Evolutionary conservation across 75 land plant genomes (phyloP), one percentile per base, ranked within the genome.

Genomic region (Cupressus sempervirens): DNA sequence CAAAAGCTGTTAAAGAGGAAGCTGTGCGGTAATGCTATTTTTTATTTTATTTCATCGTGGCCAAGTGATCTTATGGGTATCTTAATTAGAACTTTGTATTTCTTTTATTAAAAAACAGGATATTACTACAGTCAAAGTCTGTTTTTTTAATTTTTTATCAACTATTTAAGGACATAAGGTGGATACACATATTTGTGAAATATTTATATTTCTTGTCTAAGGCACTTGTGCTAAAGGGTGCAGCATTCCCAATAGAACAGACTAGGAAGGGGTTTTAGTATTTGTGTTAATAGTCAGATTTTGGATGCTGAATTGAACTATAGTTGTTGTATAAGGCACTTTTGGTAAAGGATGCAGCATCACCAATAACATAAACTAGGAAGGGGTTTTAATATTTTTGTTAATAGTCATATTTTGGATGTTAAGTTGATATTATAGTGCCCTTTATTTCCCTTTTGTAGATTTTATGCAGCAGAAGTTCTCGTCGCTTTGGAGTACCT

Each of bases 401-500:
- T 23, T 26, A 23, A 79, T 45, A 29, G 29, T 43, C 50, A 4
- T 0, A 76, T 36, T 6, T 40, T 76, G 43, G 43, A 45, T 38
- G 43, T 76, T 46, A 79, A 79, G 26, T 79, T 48, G 7, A 45
- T 43, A 23, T 62, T 23, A 23, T 62, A 62, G 20, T 23, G 26
- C 4, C 15, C 77, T 83, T 62, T 74, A 72, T 34, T 52, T n/a
- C n/a, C n/a, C 45, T 29, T 84, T 23, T 87, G n/a, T 90, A 96
- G 98, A 91, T 96, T 96, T 74, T 96, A 93, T 93, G 96, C 92
- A 26, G 96, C 98, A 70, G 98, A 96, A 85, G 92, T 96, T 83
- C 84, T 96, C 12, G 79, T 96, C 79, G 94, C 93, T 35, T 84
- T 96, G 87, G 98, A 96, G 84, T 96, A 96, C 85, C 96, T 96